Evolutionary conservation across 495 filamentous ascomycete species (phyloP).

Genomic region (Mytilinidion resinicola): DNA sequence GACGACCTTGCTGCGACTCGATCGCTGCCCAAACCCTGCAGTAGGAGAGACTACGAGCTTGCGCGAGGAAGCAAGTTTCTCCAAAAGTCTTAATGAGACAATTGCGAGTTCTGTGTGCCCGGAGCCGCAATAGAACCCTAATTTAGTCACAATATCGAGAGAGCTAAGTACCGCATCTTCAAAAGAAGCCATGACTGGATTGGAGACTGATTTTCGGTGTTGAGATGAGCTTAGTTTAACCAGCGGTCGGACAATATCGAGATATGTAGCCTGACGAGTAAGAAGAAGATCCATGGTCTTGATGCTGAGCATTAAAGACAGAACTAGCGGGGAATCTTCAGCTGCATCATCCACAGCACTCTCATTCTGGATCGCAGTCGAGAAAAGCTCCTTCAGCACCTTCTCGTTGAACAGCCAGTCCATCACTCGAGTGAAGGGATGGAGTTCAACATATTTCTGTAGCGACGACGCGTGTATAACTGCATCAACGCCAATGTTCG

Average conservation of each 20-base stretch:
- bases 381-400: conserved; percentile 70
- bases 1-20: conserved; percentile 69
- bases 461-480: conserved; percentile 65
- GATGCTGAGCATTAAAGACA: conserved; percentile 65
- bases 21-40: conserved; percentile 31
- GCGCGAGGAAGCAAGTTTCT: conserved; percentile 75
- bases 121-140: conserved; percentile 78
- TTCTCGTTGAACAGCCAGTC: conserved; percentile 97
- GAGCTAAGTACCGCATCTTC: conserved; percentile 87
- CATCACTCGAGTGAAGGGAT: conserved; percentile 88
- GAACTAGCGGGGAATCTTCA: conserved; percentile 66
- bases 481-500: conserved; percentile 63
- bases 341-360: conserved; percentile 57
- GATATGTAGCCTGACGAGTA: conserved; percentile 83
- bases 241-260: conserved; percentile 74
- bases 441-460: conserved; percentile 69
- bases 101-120: conserved; percentile 69
- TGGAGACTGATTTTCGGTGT: conserved; percentile 48
- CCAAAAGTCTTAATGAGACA: conserved; percentile 68
- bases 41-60: conserved; percentile 50
- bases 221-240: conserved; percentile 49
- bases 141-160: conserved; percentile 63
- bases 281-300: conserved; percentile 74
- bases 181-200: conserved; percentile 70
- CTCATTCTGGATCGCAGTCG: conserved; percentile 65